A percentile compares a stretch with the other conserved stretches of the same genome.
These are phyloP conservation scores for Trypanosoma melophagium DNA, from an alignment of 208 protist genomes.

Conservation along the genomic window DNA sequence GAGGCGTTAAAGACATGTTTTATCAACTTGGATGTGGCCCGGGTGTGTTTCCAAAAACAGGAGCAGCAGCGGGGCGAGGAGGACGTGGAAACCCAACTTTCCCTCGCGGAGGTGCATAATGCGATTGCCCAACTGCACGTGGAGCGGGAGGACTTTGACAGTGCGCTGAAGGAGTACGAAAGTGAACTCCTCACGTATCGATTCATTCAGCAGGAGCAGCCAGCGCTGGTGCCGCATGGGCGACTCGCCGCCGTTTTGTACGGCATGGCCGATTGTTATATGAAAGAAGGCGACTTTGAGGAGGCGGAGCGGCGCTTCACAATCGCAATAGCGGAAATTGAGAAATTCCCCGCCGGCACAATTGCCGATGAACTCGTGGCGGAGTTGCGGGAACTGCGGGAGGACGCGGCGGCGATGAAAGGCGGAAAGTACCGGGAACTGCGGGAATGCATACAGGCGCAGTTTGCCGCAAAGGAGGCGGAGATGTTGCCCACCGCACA, in stretches of 20 bases:
- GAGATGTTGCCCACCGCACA: conserved; percentile 59
- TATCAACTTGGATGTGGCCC: conserved; percentile 83
- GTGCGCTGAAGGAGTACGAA: conserved; percentile 80
- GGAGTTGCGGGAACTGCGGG: conserved; percentile 73
- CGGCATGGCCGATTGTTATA: conserved; percentile 82
- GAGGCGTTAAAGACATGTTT: conserved; percentile 83
- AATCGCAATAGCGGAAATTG: conserved; percentile 57
- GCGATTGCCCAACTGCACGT: conserved; percentile 75
- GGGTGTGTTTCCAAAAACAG: conserved; percentile 76
- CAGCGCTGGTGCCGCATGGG: conserved; percentile 37
- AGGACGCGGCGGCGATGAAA: conserved; percentile 81
- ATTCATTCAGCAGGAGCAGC: conserved; percentile 46
- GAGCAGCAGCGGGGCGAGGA: conserved; percentile 41
- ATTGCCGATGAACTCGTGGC: conserved; percentile 51
- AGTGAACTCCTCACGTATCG: conserved; percentile 79
- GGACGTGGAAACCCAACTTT: conserved; percentile 48
- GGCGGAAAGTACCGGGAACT: conserved; percentile 66
- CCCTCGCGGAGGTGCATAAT: conserved; percentile 80
- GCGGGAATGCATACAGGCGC: conserved; percentile 65
- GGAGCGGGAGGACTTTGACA: conserved; percentile 80
- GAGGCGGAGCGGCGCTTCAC: conserved; percentile 71
- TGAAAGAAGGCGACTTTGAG: conserved; percentile 85
- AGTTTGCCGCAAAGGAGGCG: conserved; percentile 59
- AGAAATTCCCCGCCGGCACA: conserved; percentile 47
- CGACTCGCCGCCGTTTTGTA: conserved; percentile 70